These are phyloP conservation scores for Volvox reticuliferus DNA, from an alignment of 139 green algal genomes.

Conservation along the genomic window DNA sequence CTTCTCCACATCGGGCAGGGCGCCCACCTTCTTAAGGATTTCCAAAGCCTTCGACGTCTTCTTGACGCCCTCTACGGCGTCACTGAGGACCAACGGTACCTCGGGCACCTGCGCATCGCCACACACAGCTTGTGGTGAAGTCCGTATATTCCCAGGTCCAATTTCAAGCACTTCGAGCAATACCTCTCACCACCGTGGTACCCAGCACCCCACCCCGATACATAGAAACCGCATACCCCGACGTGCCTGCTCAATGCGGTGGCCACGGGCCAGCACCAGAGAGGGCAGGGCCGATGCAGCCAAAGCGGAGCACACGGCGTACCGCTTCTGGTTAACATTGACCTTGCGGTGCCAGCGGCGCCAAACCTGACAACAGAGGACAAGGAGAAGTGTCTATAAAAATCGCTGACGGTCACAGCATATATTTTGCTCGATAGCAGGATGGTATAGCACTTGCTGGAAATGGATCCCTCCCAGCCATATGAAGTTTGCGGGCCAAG, in stretches of 20 bases:
- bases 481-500: too few species aligned
- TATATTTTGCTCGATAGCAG: too few species aligned
- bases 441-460: too few species aligned
- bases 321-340: slow-evolving; percentile 98
- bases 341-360: slow-evolving; percentile 98
- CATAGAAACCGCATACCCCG: not conserved
- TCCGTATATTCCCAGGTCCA: too few species aligned
- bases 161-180: too few species aligned
- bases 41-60: slow-evolving; percentile 96
- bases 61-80: slow-evolving; percentile 87
- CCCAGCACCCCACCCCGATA: not conserved
- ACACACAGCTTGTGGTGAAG: not conserved
- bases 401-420: too few species aligned
- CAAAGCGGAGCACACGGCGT: slow-evolving; percentile 95
- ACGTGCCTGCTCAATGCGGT: slow-evolving; percentile 88
- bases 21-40: slow-evolving; percentile 91
- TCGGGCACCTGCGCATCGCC: slow-evolving; percentile 87
- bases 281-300: slow-evolving; percentile 95
- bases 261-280: slow-evolving; percentile 96
- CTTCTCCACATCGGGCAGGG: slow-evolving; percentile 92
- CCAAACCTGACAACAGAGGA: slow-evolving; percentile 72
- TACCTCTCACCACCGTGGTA: not conserved
- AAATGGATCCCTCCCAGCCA: too few species aligned
- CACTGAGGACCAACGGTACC: slow-evolving; percentile 95
- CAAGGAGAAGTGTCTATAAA: too few species aligned